Conservation (phyloP, 2,329 filamentous ascomycete species). For the Talaromyces amestolkiae region DNA sequence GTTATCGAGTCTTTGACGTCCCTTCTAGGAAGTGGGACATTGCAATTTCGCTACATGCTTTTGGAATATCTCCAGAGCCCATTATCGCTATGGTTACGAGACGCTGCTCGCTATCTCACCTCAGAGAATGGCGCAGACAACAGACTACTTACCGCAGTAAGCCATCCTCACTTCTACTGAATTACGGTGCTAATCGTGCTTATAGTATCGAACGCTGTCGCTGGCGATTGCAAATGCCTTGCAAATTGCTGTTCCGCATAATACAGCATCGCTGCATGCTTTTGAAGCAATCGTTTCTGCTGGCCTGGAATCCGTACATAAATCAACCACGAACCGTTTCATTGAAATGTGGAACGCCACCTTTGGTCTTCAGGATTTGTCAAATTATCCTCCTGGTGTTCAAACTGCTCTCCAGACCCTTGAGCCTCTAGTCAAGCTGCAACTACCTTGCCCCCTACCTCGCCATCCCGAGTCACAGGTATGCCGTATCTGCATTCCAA, state of each 20-base stretch:
- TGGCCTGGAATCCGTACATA: slow-evolving; percentile 54
- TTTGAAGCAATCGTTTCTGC: slow-evolving; percentile 52
- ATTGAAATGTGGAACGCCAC: slow-evolving; percentile 67
- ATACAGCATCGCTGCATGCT: slow-evolving; percentile 47
- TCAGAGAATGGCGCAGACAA: slow-evolving; percentile 30
- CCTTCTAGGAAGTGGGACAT: slow-evolving; percentile 53
- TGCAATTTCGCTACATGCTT: slow-evolving; percentile 53
- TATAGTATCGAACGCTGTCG: slow-evolving; percentile 34
- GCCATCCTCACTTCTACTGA: slow-evolving; percentile 20
- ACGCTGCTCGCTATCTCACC: slow-evolving; percentile 30
- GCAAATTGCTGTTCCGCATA: slow-evolving; percentile 28
- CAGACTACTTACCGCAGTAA: slow-evolving; percentile 35
- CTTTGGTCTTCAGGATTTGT: slow-evolving; percentile 58
- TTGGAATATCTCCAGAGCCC: slow-evolving; percentile 58
- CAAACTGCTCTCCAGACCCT: slow-evolving; percentile 62
- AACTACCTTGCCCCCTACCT: slow-evolving; percentile 47
- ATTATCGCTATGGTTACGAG: slow-evolving; percentile 36
- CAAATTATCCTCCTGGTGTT: slow-evolving; percentile 65
- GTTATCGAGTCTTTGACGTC: slow-evolving; percentile 56
- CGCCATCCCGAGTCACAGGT: slow-evolving; percentile 36
- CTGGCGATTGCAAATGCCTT: slow-evolving; percentile 33
- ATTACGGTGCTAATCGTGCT: not conserved
- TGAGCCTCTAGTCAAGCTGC: slow-evolving; percentile 53
- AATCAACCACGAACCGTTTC: slow-evolving; percentile 50
- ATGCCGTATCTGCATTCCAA: slow-evolving; percentile 4